A percentile compares a stretch with the other conserved stretches of the same genome.
These are phyloP conservation scores for Marasmius sp. DNA, from an alignment of 1,284 basidiomycete species.

Conservation along the genomic window DNA sequence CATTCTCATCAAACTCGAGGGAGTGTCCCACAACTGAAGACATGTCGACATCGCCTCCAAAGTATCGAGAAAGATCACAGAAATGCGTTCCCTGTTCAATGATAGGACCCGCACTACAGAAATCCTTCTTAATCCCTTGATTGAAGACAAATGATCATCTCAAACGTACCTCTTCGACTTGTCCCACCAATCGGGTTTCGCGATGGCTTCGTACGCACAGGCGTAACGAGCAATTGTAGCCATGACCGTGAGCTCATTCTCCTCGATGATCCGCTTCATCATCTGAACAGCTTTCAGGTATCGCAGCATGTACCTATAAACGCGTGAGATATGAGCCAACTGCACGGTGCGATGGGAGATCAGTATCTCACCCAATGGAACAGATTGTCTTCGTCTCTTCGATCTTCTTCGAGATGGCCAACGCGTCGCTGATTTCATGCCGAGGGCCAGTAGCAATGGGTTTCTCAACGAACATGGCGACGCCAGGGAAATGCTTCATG, in stretches of 20 bases:
- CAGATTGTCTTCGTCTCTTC: constrained; percentile 74
- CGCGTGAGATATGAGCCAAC: not conserved
- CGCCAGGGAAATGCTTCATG: constrained; percentile 85
- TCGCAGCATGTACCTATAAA: constrained; percentile 80
- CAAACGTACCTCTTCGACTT: constrained; percentile 74
- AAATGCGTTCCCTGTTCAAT: constrained; percentile 97
- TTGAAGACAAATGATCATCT: not conserved
- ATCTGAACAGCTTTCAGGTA: constrained; percentile 94
- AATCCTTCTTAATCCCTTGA: not conserved
- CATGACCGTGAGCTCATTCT: constrained; percentile 97
- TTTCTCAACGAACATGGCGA: constrained; percentile 95
- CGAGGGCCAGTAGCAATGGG: constrained; percentile 85
- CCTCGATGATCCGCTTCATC: constrained; percentile 97
- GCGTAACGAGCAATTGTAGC: constrained; percentile 94
- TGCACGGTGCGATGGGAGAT: too few species aligned
- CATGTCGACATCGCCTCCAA: constrained; percentile 95
- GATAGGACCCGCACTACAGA: constrained; percentile 78
- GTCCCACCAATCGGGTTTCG: constrained; percentile 97
- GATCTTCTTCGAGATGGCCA: constrained; percentile 68
- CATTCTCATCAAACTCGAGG: constrained; percentile 88
- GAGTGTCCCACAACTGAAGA: constrained; percentile 82
- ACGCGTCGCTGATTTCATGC: constrained; percentile 67
- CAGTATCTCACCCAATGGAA: constrained; percentile 75
- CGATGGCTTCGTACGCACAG: constrained; percentile 88
- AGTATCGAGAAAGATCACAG: constrained; percentile 92